phyloP scores from a whole-genome alignment of 495 filamentous ascomycete genomes.

The Hypoxylon crocopeplum region DNA sequence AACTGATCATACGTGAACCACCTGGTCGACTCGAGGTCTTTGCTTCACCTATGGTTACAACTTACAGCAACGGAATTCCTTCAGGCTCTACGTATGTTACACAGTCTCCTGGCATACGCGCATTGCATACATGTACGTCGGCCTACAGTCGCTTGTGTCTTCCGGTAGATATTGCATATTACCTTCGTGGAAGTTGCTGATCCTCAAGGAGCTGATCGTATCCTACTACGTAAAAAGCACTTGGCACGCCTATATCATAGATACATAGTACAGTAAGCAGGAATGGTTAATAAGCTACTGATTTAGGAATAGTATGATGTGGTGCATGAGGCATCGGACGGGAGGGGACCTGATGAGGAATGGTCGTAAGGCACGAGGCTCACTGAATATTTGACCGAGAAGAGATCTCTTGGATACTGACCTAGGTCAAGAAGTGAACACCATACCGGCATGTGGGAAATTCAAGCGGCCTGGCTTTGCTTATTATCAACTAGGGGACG shows the following conservation, averaged over 20 bases:
- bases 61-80: background rate
- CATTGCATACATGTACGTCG: constrained; percentile 3
- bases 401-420: constrained; percentile 1
- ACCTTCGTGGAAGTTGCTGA: constrained; percentile 19
- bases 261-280: constrained; percentile 40
- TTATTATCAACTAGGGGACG: background rate
- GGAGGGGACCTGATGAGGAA: constrained; percentile 3
- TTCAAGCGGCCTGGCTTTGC: background rate
- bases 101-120: constrained; percentile 11
- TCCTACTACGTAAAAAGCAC: constrained; percentile 7
- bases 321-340: constrained; percentile 1
- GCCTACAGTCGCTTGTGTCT: constrained; percentile 9
- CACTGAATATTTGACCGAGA: constrained; percentile 23
- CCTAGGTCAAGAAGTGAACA: background rate
- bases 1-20: constrained; percentile 3
- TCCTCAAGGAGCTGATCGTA: constrained; percentile 10
- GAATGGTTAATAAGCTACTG: constrained; percentile 29
- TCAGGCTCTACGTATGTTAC: constrained; percentile 1
- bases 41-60: background rate
- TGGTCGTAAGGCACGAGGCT: background rate
- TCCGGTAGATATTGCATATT: constrained; percentile 32
- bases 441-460: background rate
- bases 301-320: constrained; percentile 5
- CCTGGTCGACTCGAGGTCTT: background rate
- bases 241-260: constrained; percentile 23